Conservation (phyloP, 1,284 basidiomycete genomes). For the Rhodofomes roseus region DNA sequence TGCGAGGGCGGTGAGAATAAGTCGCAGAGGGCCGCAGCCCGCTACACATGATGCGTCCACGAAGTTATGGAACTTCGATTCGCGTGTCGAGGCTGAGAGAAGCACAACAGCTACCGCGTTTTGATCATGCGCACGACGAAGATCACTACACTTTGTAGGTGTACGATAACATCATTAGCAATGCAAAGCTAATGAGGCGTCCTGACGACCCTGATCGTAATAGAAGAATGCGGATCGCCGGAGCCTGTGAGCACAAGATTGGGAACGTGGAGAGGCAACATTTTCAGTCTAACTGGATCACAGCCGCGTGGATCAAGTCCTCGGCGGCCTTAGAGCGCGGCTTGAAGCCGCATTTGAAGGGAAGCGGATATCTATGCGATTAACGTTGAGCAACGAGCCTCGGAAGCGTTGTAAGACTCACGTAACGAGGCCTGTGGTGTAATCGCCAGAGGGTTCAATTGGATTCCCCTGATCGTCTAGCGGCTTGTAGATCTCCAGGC, state of each 20-base stretch:
- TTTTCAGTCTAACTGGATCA: slow-evolving; percentile 14
- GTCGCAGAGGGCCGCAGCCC: slow-evolving; percentile 15
- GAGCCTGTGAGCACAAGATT: neutral
- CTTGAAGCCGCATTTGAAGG: slow-evolving; percentile 25
- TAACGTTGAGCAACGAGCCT: neutral
- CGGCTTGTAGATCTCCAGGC: slow-evolving; percentile 35
- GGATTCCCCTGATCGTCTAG: slow-evolving; percentile 31
- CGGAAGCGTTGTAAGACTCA: slow-evolving; percentile 27
- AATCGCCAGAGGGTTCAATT: slow-evolving; percentile 34
- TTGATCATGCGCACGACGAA: neutral
- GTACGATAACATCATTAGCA: neutral
- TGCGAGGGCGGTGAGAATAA: slow-evolving; percentile 7
- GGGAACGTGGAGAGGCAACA: neutral
- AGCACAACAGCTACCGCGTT: neutral
- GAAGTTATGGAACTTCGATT: slow-evolving; percentile 17
- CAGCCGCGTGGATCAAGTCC: slow-evolving; percentile 13
- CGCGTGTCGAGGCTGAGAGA: neutral
- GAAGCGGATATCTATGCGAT: slow-evolving; percentile 20
- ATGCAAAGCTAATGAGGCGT: neutral
- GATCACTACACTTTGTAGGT: neutral
- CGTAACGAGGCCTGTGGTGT: slow-evolving; percentile 31
- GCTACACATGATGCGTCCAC: slow-evolving; percentile 16
- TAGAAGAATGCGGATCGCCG: neutral
- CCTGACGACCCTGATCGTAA: neutral
- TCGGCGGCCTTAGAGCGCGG: slow-evolving; percentile 19